Evolutionary conservation across 2,329 filamentous ascomycete species (phyloP), one percentile per base, ranked within the genome.

Genomic region (Scedosporium apiospermum): DNA sequence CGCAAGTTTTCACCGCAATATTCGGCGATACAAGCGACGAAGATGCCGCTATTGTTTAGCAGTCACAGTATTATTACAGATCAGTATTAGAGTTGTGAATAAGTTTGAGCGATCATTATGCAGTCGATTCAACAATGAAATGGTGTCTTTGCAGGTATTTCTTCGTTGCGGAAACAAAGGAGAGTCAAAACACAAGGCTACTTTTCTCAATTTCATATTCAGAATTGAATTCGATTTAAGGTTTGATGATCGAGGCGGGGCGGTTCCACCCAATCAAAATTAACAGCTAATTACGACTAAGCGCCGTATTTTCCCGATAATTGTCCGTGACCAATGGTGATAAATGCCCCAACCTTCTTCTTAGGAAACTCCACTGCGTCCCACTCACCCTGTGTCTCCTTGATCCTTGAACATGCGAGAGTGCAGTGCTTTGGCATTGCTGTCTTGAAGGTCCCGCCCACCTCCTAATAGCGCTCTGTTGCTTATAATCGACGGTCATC

Each of bases 1-100:
- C 65, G 26, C 60, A 65, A 41, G 62, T 66, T 12, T 66, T 66
- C 57, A 49, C 38, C 16, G 58, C 63, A 23, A 65, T 66, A 26
- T 66, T 66, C 57, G 65, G 61, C n/a, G 65, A 63, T 21, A 38
- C 63, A 21, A 60, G 61, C 55, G 41, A 59, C 51, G 44, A 65
- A 26, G 23, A 23, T 5, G 23, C 23, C 7, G 6, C 14, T 49
- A 18, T 49, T 6, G 18, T 49, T 18, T 46, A 46, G 18, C 18
- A 46, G 30, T 34, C 30, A 7, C 30, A 9, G 30, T 34, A 7
- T 34, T 34, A 34, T 34, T 34, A 9, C 30, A 38, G 34, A 38
- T 38, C 34, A 38, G 30, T 34, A 34, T 34, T 34, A 34, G 10
- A 38, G 34, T 10, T 38, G 10, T 38, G 34, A 38, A 38, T 9